Conservation (phyloP, 768 basidiomycete species). For the Boletellus emodensis region DNA sequence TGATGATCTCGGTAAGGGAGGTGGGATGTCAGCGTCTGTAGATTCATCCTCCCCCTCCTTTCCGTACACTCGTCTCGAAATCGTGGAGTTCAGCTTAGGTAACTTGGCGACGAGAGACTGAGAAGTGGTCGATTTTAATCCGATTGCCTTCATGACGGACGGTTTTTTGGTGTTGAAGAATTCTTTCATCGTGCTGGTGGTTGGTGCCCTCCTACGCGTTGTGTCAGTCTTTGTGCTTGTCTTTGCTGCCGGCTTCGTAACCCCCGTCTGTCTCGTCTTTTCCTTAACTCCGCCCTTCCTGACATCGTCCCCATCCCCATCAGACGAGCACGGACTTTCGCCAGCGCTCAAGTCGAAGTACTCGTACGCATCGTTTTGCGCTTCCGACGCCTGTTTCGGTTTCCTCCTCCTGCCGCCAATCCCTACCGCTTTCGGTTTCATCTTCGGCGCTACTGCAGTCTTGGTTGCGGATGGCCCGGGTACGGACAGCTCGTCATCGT, state of each 20-base stretch:
- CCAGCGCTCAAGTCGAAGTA: slow-evolving; percentile 22
- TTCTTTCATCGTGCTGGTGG: slow-evolving; percentile 10
- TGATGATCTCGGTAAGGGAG: slow-evolving; percentile 11
- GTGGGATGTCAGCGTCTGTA: background rate
- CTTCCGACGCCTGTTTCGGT: slow-evolving; percentile 21
- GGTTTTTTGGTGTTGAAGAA: slow-evolving; percentile 9
- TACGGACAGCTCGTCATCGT: background rate
- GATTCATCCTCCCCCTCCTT: slow-evolving; percentile 12
- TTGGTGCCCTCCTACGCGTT: background rate
- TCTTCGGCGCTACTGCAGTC: slow-evolving; percentile 2
- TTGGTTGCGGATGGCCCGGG: slow-evolving; percentile 5
- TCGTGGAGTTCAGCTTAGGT: background rate
- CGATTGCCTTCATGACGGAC: background rate
- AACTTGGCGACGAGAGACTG: slow-evolving; percentile 1
- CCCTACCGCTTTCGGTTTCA: slow-evolving; percentile 5
- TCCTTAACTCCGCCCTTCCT: slow-evolving; percentile 9
- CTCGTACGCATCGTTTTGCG: slow-evolving; percentile 28
- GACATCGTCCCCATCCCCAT: slow-evolving; percentile 8
- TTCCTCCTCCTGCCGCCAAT: slow-evolving; percentile 13
- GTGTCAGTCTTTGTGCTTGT: background rate
- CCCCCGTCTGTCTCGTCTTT: background rate
- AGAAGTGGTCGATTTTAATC: slow-evolving; percentile 1
- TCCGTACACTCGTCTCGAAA: slow-evolving; percentile 2
- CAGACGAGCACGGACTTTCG: slow-evolving; percentile 19
- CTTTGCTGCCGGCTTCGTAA: background rate